Conservation (phyloP, 2,329 filamentous ascomycete species). For the Claviceps sorghi region DNA sequence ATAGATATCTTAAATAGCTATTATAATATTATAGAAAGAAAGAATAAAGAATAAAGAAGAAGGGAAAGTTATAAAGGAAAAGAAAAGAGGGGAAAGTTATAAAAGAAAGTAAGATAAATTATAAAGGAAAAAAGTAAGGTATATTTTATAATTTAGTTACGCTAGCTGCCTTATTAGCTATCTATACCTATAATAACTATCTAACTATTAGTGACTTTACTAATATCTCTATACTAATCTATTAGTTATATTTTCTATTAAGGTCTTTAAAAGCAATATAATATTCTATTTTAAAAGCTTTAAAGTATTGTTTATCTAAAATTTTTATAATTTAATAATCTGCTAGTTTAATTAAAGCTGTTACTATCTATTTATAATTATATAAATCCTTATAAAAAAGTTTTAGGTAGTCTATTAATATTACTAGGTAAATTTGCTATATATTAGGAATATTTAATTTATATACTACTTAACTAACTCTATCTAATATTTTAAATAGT, state of each 20-base stretch:
- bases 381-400: not conserved
- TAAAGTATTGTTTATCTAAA: not conserved
- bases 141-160: too few relatives aligned
- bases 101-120: too few relatives aligned
- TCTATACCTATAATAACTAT: not conserved
- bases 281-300: not conserved
- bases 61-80: too few relatives aligned
- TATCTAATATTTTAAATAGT: not conserved
- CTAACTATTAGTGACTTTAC: too few relatives aligned
- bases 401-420: not conserved
- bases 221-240: too few relatives aligned
- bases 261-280: not conserved
- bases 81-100: too few relatives aligned
- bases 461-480: not conserved
- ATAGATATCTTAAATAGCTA: too few relatives aligned
- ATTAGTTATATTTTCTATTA: too few relatives aligned
- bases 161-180: too few relatives aligned
- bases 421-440: not conserved
- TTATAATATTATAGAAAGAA: too few relatives aligned
- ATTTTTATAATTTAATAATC: not conserved
- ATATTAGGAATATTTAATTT: not conserved
- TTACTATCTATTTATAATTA: not conserved
- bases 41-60: too few relatives aligned
- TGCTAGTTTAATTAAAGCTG: not conserved
- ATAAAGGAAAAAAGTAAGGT: too few relatives aligned